A percentile compares a stretch with the other conserved stretches of the same genome.
Conservation (phyloP, 1,139 yeast genomes). For the Geotrichum candidum region DNA sequence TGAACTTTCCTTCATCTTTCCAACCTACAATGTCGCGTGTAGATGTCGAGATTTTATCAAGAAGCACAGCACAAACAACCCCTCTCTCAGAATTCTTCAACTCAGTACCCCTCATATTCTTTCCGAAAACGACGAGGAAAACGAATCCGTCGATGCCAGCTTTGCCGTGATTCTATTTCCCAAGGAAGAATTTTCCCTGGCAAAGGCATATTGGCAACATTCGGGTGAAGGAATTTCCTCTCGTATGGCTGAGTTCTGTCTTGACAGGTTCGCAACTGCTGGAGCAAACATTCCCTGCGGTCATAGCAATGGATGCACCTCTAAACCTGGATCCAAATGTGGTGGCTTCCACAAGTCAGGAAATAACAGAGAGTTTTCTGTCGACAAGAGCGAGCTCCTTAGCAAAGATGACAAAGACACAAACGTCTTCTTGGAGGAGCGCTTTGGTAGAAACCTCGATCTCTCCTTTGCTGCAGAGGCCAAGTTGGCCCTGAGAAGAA, state of each 20-base stretch:
- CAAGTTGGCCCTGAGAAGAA: constrained; percentile 60
- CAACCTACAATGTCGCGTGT: constrained; percentile 72
- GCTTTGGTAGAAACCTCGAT: constrained; percentile 85
- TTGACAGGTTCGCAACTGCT: constrained; percentile 48
- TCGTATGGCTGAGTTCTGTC: constrained; percentile 76
- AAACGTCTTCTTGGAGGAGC: constrained; percentile 71
- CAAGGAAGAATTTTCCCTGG: constrained; percentile 48
- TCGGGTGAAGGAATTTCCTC: constrained; percentile 93
- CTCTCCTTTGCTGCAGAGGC: constrained; percentile 71
- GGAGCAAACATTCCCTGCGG: constrained; percentile 5
- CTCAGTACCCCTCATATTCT: constrained; percentile 67
- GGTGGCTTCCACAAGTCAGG: constrained; percentile 16
- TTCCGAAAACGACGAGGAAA: constrained; percentile 37
- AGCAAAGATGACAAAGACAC: constrained; percentile 44
- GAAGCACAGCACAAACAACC: constrained; percentile 27
- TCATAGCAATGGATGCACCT: constrained; percentile 4
- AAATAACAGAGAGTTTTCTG: background rate
- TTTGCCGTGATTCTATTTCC: constrained; percentile 77
- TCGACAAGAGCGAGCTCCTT: background rate
- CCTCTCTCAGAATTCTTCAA: constrained; percentile 64
- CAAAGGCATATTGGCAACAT: constrained; percentile 93
- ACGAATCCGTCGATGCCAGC: constrained; percentile 54
- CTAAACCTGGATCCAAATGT: constrained; percentile 17
- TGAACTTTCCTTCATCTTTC: constrained; percentile 68
- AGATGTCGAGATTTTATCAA: constrained; percentile 76